Base-by-base conservation (phyloP, 2,329 filamentous ascomycete species). In the Pseudomassariella vexata region DNA sequence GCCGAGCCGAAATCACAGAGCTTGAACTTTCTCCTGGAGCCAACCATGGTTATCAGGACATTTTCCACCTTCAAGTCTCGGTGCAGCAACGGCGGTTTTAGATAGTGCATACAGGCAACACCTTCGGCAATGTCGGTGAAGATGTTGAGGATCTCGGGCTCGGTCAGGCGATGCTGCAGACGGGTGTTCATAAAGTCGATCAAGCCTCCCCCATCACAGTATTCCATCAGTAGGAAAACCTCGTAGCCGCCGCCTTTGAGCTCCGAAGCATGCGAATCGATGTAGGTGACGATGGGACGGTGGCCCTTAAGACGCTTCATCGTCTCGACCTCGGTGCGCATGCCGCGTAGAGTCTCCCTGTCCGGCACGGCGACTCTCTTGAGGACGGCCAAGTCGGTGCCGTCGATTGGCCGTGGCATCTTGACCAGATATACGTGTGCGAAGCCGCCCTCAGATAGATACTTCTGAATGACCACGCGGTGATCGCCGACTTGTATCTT, bases 131-230 rank as follows among this genome's bases (percentile, higher is more conserved):
- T 86, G 57, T 98, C 92, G 31, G 83, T 83, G 63, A 98, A 96
- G 60, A 98, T 96, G 66, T 89, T 84, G 49, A 98, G 68, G 47
- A 98, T 95, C 68, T 98, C 92, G 30, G 92, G 90, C 65, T 98
- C 92, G 21, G 90, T 98, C 59, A 98, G 70, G 30, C 92, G 84
- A 58, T 98, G 89, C 63, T 98, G 92, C 50, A 98, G 66, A 32
- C 92, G 79, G 21, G 92, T 98, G 63, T 98, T 98, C 92, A 98
- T 98, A 58, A 96, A 98, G 64, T 98, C 92, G 56, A 98, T 98
- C 55, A 98, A 65, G 21, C 92, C 90, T 43, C 92, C 92, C 30
- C 92, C 92, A 51, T 84, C 79, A 65, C 92, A 98, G 61, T 82
- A 95, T 57, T 98, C 92, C 92, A 98, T 98, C 44, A 98, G 79